Evolutionary conservation across 139 green algal species (phyloP), one percentile per base, ranked within the genome.

Genomic region (Axilococcus clingmanii): DNA sequence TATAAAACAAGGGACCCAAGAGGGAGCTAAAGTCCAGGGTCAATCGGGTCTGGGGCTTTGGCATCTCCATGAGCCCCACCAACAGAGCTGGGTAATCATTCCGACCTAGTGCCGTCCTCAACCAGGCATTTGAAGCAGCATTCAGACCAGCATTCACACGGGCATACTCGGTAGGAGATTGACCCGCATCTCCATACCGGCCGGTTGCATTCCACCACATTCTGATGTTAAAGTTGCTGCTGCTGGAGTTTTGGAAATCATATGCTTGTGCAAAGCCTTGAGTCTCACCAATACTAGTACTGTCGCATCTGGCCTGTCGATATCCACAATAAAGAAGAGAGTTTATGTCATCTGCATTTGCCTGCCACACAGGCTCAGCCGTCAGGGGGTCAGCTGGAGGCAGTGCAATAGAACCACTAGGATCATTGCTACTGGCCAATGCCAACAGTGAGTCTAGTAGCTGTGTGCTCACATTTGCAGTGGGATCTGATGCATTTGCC

Each of bases 1-100:
- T 72, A 69, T 80, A 89, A 66, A 94, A 91, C 14, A 93, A 67
- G 2, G 84, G 80, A 0, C 84, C 83, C 34, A 94, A 63, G 6
- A 94, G 53, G 0, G 61, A 72, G 17, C 54, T 63, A 57, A 94
- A 86, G 61, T 94, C 81, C 8, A 94, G 61, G 15, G 47, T 58
- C 8, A 93, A 53, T 28, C 52, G 65, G n/a, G 57, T 75, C 7
- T 30, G 55, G 2, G 25, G 25, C 35, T 82, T 85, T 37, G 79
- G 81, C 27, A 77, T 71, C 17, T 74, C 54, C 64, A 76, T 78
- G 17, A 79, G 22, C 20, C 63, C 74, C 33, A 77, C 33, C 47
- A 83, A 59, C 19, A 19, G 23, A 8, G 32, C 52, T 14, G 34
- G 34, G 33, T 25, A 19, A 43, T 63, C 37, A 5, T 45, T 9